A percentile compares a stretch with the other conserved stretches of the same genome.
phyloP scores from a whole-genome alignment of 495 filamentous ascomycete species.

The Hypoxylon trugodes region DNA sequence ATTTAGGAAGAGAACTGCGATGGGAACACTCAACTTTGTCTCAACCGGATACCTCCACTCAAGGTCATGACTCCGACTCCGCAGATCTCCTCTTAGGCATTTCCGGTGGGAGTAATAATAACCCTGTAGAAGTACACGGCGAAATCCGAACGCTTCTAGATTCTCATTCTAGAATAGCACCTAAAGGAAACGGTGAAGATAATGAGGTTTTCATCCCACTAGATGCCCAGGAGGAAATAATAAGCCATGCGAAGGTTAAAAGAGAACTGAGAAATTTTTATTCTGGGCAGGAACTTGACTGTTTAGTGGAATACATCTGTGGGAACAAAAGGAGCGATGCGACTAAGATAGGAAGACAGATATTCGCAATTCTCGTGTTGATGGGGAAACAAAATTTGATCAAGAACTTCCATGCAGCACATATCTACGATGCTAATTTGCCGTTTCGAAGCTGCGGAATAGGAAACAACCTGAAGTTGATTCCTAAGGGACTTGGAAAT shows the following conservation, averaged over 20 bases:
- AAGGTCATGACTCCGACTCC: too few species aligned
- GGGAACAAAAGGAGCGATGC: background rate
- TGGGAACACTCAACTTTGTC: too few species aligned
- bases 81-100: too few species aligned
- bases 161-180: too few species aligned
- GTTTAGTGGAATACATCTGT: background rate
- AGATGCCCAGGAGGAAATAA: background rate
- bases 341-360: background rate
- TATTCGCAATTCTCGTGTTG: conserved; percentile 1
- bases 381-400: background rate
- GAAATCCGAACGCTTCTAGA: too few species aligned
- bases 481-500: background rate
- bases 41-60: too few species aligned
- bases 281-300: background rate
- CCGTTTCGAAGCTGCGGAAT: background rate
- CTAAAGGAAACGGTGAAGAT: too few species aligned
- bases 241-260: background rate
- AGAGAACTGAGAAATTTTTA: background rate
- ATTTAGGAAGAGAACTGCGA: too few species aligned
- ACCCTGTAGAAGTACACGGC: too few species aligned
- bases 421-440: background rate
- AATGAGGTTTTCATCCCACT: conserved; percentile 6
- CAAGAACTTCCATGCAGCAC: background rate
- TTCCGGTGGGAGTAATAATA: too few species aligned
- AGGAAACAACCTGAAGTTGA: background rate